Evolutionary conservation across 208 protist genomes (phyloP), one percentile per base, ranked within the genome.

Genomic region (Naegleria gruberi): DNA sequence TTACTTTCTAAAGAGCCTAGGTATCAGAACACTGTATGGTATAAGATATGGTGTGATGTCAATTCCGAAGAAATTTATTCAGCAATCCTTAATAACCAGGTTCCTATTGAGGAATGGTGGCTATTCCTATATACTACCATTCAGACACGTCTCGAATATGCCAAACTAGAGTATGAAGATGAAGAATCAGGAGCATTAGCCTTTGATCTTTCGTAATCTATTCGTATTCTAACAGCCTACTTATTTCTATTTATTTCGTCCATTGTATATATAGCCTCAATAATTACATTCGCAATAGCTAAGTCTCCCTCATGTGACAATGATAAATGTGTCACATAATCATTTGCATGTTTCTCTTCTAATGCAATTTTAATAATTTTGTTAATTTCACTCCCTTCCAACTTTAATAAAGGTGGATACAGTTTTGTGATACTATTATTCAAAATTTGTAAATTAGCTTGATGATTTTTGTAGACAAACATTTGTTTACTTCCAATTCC

Each of bases 401-500:
- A n/a, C 8, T 77, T 77, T 1, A 77, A 8, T 8, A 37, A 8
- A 77, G 65, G 65, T 37, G 65, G 65, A 37, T 37, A 77, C 8
- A 77, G 34, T 37, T n/a, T 19, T 6, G 65, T 77, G 6, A 19
- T 37, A n/a, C 34, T 37, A 37, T 77, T 77, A 77, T 30, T 77
- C 12, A 8, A 7, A 37, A 77, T 37, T 77, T 77, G 7, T 8
- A n/a, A 37, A n/a, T 5, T 37, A 12, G 65, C 0, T 30, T 77
- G 7, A 37, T 87, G 12, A 41, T 26, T 30, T 40, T 87, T 87
- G 10, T 30, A 40, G n/a, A 87, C 44, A 40, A 57, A 87, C 44
- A 87, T 87, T 55, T 55, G 30, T 51, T 87, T 87, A 23, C 83
- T 87, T 41, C 83, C 83, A 34, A 87, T 55, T 44, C 83, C 83